These are phyloP conservation scores for Gonium pectorale DNA, from an alignment of 139 green algal species.

Conservation along the genomic window DNA sequence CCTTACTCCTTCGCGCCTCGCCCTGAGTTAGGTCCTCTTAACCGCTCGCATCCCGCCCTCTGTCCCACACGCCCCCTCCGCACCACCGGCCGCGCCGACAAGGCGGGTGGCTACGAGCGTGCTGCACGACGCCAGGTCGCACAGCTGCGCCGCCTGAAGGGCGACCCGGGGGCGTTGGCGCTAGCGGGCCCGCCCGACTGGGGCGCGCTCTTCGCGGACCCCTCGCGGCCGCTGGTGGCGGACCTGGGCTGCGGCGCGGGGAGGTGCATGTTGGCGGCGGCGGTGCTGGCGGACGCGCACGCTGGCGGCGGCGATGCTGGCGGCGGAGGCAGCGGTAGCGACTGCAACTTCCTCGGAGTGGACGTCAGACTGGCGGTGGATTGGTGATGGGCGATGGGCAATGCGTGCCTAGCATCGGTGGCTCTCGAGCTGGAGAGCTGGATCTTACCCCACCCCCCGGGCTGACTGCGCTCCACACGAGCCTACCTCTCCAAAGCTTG, in stretches of 20 bases:
- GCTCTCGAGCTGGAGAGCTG: no score
- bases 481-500: no score
- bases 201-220: neutral
- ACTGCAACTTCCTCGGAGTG: conserved; percentile 13
- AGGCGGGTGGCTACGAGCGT: conserved; percentile 9
- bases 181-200: neutral
- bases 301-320: neutral
- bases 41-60: no score
- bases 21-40: no score
- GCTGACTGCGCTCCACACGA: no score
- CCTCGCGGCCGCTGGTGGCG: neutral
- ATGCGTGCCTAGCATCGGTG: no score
- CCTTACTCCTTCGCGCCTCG: no score
- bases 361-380: conserved; percentile 20
- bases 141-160: conserved; percentile 12
- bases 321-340: neutral
- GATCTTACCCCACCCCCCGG: no score
- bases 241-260: conserved; percentile 35
- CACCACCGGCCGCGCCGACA: no score
- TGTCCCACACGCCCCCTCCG: no score
- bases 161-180: conserved; percentile 1
- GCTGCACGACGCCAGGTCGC: conserved; percentile 2
- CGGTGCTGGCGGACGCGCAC: neutral
- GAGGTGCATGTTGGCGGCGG: conserved; percentile 9
- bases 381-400: neutral